phyloP scores from a whole-genome alignment of 768 basidiomycete genomes.

The Leccinum variicolor region DNA sequence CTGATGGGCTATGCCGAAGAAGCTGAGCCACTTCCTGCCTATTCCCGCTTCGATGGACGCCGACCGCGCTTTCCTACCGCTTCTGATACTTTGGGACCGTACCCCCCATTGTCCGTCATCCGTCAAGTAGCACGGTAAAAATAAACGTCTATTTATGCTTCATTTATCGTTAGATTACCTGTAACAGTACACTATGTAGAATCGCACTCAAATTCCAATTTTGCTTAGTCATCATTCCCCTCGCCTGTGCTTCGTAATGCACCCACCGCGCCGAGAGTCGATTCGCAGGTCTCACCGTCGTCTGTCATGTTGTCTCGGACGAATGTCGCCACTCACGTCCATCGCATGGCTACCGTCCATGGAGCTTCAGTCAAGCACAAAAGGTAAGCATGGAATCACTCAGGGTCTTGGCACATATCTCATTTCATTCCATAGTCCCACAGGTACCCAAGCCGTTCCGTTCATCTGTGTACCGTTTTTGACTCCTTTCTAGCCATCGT shows the following conservation, averaged over 20 bases:
- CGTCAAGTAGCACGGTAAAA: neutral
- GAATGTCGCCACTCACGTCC: constrained; percentile 25
- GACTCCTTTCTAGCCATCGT: constrained; percentile 63
- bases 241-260: neutral
- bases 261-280: neutral
- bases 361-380: constrained; percentile 37
- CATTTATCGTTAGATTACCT: constrained; percentile 1
- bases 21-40: constrained; percentile 18
- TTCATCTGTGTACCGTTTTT: neutral
- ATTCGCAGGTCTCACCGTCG: neutral
- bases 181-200: neutral
- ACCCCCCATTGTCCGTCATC: constrained; percentile 21
- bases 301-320: constrained; percentile 31
- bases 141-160: neutral
- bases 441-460: constrained; percentile 41
- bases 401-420: constrained; percentile 6
- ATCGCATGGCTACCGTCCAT: constrained; percentile 45
- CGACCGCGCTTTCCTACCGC: constrained; percentile 17
- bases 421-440: constrained; percentile 44
- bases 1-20: constrained; percentile 1
- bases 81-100: constrained; percentile 25
- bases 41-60: constrained; percentile 27
- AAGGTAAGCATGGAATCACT: constrained; percentile 34
- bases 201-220: neutral
- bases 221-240: constrained; percentile 16